Base-by-base conservation (phyloP, 345 rosid species). In the Odontarrhena argentea region DNA sequence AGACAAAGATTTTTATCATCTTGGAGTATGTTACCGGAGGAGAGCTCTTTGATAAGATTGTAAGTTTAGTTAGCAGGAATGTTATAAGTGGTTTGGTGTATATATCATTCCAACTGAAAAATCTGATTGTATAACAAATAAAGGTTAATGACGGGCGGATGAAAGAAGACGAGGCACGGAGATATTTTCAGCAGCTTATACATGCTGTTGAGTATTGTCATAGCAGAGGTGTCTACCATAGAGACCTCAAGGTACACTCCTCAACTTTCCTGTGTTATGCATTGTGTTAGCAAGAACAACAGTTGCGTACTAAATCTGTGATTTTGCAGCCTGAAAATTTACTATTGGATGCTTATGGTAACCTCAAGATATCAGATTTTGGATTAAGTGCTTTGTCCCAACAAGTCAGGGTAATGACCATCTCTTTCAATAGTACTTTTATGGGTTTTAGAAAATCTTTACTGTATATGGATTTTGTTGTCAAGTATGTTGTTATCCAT, bases 131-230 rank as follows among this genome's bases (percentile, higher is more conserved):
- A 8, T 32, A 9, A 14, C 47, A 40, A 60, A 14, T 63, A 36
- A 74, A 94, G 99, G 92, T 91, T 70, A 94, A 91, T 53, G 83
- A 86, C 40, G 99, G 99, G 53, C 78, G 97, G 43, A 91, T 94
- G 97, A 83, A 84, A 63, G 99, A 94, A 73, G 84, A 80, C 25
- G 93, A 91, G 68, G 97, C 96, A 2, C 82, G 99, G 30, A 79
- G 86, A 74, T 94, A 94, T 67, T 94, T 94, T 60, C 99, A 94
- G 82, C 97, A 94, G 80, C 99, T 94, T 73, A 82, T 94, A 48
- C 85, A 94, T 80, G 88, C 86, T 35, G 92, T 94, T 56, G 99
- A 94, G 74, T 94, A 88, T 65, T 94, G 99, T 74, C 99, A 94
- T 75, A 94, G 97, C 65, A 82, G 99, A 80, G 99, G 97, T 65